Evolutionary conservation across 768 basidiomycete species (phyloP), one percentile per base, ranked within the genome.

Genomic region (Suillus bovinus): DNA sequence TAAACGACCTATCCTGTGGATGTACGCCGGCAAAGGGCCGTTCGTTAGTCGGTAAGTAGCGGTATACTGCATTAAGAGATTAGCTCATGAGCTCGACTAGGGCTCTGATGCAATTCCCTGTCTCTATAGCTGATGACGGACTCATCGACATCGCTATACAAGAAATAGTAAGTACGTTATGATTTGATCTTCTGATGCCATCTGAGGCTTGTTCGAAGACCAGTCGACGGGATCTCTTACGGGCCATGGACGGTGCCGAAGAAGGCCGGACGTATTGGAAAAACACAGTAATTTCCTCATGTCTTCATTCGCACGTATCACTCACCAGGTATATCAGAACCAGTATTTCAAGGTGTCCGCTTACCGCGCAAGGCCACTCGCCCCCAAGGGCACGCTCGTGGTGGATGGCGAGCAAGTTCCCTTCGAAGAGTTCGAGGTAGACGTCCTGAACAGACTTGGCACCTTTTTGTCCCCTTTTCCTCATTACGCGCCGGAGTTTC

Each of bases 91-190:
- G 60, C n/a, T 42, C 34, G 44, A 16, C 63, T 58, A 89, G 89
- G 20, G 88, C 90, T 61, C 80, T 89, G 41, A 88, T 94, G 88
- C 86, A 91, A 29, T 95, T 94, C 70, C 94, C 92, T 0, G 87
- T 91, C 4, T 91, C 91, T 24, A 71, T 88, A 56, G 89, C 91
- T 0, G 84, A 90, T 63, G 91, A 95, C 68, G 91, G 92, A 0
- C 72, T 87, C 34, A 86, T 94, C 58, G 93, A 94, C 67, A 72
- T 94, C 47, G 81, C 83, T 47, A 79, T 83, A 42, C 87, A 93
- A 78, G 82, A 84, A 60, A 66, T 79, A 61, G 93, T 90, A 68
- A 41, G 84, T 59, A 8, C 10, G 10, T 9, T 34, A 17, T 59
- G 9, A 41, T n/a, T 33, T 22, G 9, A 50, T 7, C 16, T 39